Base-by-base conservation (phyloP, 345 rosid species). In the Euphorbia peplus region DNA sequence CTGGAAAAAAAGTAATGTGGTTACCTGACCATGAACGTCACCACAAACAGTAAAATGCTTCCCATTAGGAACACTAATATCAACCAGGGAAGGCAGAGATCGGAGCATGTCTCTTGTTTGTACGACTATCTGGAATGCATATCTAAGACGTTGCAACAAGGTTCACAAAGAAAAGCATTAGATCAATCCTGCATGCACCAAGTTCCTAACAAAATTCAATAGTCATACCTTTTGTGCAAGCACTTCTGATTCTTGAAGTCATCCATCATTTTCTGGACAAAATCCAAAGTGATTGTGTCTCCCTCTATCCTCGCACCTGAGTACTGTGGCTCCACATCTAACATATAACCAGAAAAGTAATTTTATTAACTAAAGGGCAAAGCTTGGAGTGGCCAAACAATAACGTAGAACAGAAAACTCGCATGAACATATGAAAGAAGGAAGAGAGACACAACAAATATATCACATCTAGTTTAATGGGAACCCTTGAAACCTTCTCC, bases 11-110 rank as follows among this genome's bases (percentile, higher is more conserved):
- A 24, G 64, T 26, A 56, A 50, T 48, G 25, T 28, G 69, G 79
- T 79, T 83, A 95, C 99, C 98, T 95, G 98, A 67, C 99, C 99
- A 78, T 95, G 99, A 32, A 95, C 98, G 79, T 95, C 99, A 80
- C 99, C 99, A 63, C 99, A 95, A 65, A 95, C 96, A 0, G 98
- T 91, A 74, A 91, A 83, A 79, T 84, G 90, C 26, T 77, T 87
- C 64, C 88, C 91, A 59, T 83, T 77, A 35, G 97, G 90, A 72
- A 95, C 83, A 66, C 44, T 73, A 70, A 95, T 86, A 78, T 95
- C 92, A 75, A 95, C 90, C 69, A 95, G 90, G 48, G 96, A 88
- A 64, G 99, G 96, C 76, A 88, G 74, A 50, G 78, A 80, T 73
- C 19, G 83, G 80, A 95, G 79, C 79, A 91, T 88, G 66, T 91